Conservation (phyloP, 805 yeast species). For the Myxozyma vanderwaltii region DNA sequence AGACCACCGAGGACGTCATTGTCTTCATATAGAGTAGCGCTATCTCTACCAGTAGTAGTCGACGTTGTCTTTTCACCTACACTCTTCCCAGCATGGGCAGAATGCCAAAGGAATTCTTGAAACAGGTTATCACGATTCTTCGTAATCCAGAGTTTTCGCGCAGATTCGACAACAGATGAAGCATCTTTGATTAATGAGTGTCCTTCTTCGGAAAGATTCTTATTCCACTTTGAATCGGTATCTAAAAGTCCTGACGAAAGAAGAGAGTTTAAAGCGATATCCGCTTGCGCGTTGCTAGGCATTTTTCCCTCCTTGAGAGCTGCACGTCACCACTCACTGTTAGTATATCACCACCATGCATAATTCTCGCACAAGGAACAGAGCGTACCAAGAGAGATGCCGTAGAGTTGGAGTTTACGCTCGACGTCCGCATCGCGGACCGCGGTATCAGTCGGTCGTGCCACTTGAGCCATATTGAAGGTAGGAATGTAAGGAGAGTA, state of each 20-base stretch:
- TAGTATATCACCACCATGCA: neutral
- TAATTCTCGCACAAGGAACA: neutral
- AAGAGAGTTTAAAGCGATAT: constrained; percentile 29
- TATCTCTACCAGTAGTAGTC: constrained; percentile 6
- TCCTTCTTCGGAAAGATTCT: constrained; percentile 27
- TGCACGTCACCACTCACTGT: neutral
- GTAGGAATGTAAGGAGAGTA: neutral
- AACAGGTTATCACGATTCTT: constrained; percentile 28
- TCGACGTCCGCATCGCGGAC: constrained; percentile 28
- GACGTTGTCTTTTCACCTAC: neutral
- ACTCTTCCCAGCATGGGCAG: constrained; percentile 10
- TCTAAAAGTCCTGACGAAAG: constrained; percentile 12
- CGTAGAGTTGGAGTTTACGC: constrained; percentile 27
- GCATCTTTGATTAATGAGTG: constrained; percentile 8
- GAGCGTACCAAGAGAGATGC: constrained; percentile 17
- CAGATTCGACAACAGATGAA: constrained; percentile 14
- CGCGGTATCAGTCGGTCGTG: constrained; percentile 18
- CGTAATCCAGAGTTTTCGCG: constrained; percentile 18
- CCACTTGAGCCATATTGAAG: constrained; percentile 10
- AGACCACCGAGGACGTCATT: constrained; percentile 14
- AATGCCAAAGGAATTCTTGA: constrained; percentile 32
- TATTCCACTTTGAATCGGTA: constrained; percentile 9
- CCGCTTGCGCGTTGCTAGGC: constrained; percentile 33
- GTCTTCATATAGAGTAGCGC: constrained; percentile 23
- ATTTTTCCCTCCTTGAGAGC: constrained; percentile 33